phyloP scores from a whole-genome alignment of 139 green algal species.

The Pseudopediastrum boryanum region DNA sequence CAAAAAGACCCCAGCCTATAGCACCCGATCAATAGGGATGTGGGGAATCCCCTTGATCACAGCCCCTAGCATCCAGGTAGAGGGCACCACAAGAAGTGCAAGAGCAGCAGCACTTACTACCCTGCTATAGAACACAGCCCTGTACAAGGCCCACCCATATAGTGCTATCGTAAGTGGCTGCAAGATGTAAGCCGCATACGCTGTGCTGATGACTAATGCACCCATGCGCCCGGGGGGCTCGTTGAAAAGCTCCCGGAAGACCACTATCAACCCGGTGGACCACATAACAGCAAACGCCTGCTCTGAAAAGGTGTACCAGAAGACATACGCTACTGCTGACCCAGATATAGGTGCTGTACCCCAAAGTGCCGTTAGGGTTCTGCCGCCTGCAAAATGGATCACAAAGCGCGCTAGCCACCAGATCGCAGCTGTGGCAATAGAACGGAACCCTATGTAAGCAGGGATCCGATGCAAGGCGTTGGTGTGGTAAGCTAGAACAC shows the following conservation, averaged over 20 bases:
- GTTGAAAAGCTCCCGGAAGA: slow-evolving; percentile 29
- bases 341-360: neutral
- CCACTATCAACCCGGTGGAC: slow-evolving; percentile 22
- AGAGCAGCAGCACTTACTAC: slow-evolving; percentile 10
- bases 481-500: slow-evolving; percentile 2
- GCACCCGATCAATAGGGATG: slow-evolving; percentile 15
- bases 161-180: slow-evolving; percentile 18
- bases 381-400: slow-evolving; percentile 17
- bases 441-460: neutral
- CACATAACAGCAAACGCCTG: slow-evolving; percentile 36
- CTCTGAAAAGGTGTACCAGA: slow-evolving; percentile 28
- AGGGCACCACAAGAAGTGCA: neutral
- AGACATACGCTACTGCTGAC: neutral
- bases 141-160: slow-evolving; percentile 2
- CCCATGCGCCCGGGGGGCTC: neutral
- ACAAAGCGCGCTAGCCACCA: no score
- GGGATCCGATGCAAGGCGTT: slow-evolving; percentile 22
- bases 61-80: slow-evolving; percentile 3
- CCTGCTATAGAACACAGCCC: neutral
- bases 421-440: neutral
- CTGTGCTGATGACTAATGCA: neutral
- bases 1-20: no score
- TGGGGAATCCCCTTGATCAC: slow-evolving; percentile 1
- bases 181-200: slow-evolving; percentile 33
- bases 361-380: slow-evolving; percentile 18